Base-by-base conservation (phyloP, 2,329 filamentous ascomycete species). In the Sclerotinia glacialis region DNA sequence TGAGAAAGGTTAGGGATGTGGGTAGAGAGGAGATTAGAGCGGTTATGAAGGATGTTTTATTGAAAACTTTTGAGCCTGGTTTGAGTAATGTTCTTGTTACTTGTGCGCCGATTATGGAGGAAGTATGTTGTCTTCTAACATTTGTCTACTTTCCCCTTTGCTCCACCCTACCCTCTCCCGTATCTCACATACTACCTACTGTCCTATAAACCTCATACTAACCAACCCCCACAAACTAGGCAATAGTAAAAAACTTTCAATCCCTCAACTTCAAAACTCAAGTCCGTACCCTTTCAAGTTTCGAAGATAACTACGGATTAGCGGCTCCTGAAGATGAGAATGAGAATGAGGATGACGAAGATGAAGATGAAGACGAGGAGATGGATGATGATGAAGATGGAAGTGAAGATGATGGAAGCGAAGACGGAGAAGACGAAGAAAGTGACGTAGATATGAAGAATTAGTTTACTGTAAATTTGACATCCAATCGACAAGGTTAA, bases 221-320 rank as follows among this genome's bases (percentile, higher is more conserved):
- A 54, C 34, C 1, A 9, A 34, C 65, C 37, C 59, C 31, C 65
- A 21, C 67, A 52, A 18, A 42, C 5, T 72, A 96, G 92, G 85
- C 84, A 68, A 86, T 97, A 72, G 86, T 89, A 73, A 88, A 88
- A 71, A 88, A 89, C 2, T 91, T 98, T 73, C 83, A 86, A 71
- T 81, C 80, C 1, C 88, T 87, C 66, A 93, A 93, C 0, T 99
- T 96, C 81, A 89, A 88, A 76, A 89, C 90, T 0, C 85, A 91
- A 75, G 83, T 91, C 49, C 88, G 89, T 75, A 83, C 89, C 37
- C 82, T 98, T 60, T 86, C 88, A 52, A 85, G 90, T 73, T 98
- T 96, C 78, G 87, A 96, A 77, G 92, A 97, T 70, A 91, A 93
- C 74, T 98, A 98, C 76, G 94, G 94, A 0, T 79, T 97, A 56